These are phyloP conservation scores for Closterium sp. DNA, from an alignment of 139 green algal genomes.

Conservation along the genomic window DNA sequence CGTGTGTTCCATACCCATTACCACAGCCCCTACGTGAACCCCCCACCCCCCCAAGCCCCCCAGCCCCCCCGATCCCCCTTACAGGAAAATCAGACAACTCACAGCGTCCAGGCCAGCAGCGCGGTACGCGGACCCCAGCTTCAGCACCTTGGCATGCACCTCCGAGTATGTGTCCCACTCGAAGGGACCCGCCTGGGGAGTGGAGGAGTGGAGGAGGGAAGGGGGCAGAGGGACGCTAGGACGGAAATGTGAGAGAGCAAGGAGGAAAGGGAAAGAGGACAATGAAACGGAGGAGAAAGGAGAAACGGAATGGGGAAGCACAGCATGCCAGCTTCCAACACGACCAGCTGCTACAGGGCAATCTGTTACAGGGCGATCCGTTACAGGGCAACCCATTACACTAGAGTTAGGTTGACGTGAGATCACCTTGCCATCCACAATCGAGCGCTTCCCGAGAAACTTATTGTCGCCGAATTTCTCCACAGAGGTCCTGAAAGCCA, in stretches of 20 bases:
- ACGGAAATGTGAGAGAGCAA: too few species aligned
- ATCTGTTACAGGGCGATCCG: too few species aligned
- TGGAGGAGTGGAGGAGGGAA: too few species aligned
- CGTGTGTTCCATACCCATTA: conserved; percentile 13
- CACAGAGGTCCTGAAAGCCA: neutral
- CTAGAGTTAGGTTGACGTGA: too few species aligned
- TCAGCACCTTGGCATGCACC: neutral
- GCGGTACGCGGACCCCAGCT: conserved; percentile 18
- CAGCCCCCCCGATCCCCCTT: too few species aligned
- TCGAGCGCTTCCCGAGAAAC: neutral
- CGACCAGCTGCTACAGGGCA: too few species aligned
- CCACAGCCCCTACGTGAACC: too few species aligned
- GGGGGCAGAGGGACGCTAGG: too few species aligned
- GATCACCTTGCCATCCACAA: neutral
- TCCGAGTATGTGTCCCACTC: conserved; percentile 9
- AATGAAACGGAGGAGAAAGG: neutral
- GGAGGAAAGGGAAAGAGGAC: neutral
- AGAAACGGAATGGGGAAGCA: neutral
- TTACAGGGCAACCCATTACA: too few species aligned
- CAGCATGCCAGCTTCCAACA: too few species aligned
- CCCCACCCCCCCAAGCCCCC: too few species aligned
- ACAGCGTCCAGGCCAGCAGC: conserved; percentile 8
- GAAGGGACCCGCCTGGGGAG: neutral
- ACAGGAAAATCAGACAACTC: conserved; percentile 18
- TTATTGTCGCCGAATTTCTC: neutral